These are phyloP conservation scores for Aspergillus carlsbadensis DNA, from an alignment of 495 filamentous ascomycete species.

Conservation along the genomic window DNA sequence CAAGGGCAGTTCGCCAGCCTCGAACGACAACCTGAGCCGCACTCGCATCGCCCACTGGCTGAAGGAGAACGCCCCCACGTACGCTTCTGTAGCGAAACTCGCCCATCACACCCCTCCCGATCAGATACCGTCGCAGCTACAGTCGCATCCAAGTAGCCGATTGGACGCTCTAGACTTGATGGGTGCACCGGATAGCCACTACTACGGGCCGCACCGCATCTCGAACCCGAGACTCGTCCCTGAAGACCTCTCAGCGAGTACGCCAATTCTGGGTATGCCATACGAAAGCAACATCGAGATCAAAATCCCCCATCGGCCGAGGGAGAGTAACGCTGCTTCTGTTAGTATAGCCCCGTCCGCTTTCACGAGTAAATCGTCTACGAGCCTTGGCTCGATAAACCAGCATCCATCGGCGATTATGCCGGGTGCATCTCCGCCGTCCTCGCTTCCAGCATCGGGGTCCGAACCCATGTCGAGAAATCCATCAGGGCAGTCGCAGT, in stretches of 20 bases:
- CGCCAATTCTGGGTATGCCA: slow-evolving; percentile 25
- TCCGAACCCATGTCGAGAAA: slow-evolving; percentile 34
- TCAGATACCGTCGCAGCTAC: too few relatives aligned
- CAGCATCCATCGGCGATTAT: slow-evolving; percentile 43
- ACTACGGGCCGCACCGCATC: too few relatives aligned
- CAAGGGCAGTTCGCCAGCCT: slow-evolving; percentile 30
- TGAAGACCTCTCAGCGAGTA: slow-evolving; percentile 32
- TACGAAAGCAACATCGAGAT: slow-evolving; percentile 32
- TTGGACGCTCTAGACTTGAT: too few relatives aligned
- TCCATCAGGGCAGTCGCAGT: slow-evolving; percentile 33
- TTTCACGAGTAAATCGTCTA: slow-evolving; percentile 5
- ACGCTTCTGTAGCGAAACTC: slow-evolving; percentile 29
- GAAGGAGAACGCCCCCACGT: slow-evolving; percentile 33
- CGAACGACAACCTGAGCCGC: slow-evolving; percentile 12
- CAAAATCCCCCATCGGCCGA: slow-evolving; percentile 18
- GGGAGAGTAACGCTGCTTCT: neutral
- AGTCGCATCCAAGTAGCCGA: too few relatives aligned
- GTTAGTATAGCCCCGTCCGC: neutral
- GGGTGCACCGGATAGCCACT: too few relatives aligned
- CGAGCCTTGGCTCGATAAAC: slow-evolving; percentile 8
- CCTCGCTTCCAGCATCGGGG: slow-evolving; percentile 31
- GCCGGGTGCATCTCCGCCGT: slow-evolving; percentile 33
- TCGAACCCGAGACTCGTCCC: slow-evolving; percentile 15
- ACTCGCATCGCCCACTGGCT: neutral
- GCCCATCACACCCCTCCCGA: slow-evolving; percentile 16